Evolutionary conservation across 768 basidiomycete genomes (phyloP), one percentile per base, ranked within the genome.

Genomic region (Auricularia sp.): DNA sequence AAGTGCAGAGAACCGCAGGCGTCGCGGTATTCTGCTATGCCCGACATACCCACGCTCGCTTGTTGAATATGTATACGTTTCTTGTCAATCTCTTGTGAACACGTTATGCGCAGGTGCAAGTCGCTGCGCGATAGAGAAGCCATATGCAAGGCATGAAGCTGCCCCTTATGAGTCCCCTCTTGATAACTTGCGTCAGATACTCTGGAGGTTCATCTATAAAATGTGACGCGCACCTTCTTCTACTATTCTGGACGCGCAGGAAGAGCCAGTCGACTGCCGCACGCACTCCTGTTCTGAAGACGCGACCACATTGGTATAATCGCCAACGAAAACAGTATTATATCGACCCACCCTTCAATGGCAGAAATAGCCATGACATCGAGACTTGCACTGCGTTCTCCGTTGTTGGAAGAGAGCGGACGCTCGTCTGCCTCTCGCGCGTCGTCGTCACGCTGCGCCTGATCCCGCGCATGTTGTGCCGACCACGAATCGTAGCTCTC

Each of bases 211-310:
- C 43, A 44, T 11, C 43, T 44, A 44, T 44, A 18, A 44, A 44
- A 44, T 11, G 18, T 44, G 18, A 44, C 43, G 7, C 69, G 7
- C 34, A 71, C 88, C 85, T 83, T 67, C 76, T 74, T 59, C 89
- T 78, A 67, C 91, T 92, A 68, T 93, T 94, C 75, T 96, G 93
- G 3, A 97, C 94, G 0, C 94, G 83, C 63, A 95, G 85, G 72
- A 96, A 96, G 34, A 98, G 72, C 95, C 95, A 98, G 71, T 97
- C 90, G 2, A 97, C 90, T 0, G 91, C 93, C 61, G 90, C 89
- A 64, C 88, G 83, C 16, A 96, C 87, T 1, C 95, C 94, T 36
- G 91, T 91, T 53, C 94, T 97, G 12, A 53, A 36, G 65, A 33
- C 42, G 39, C 61, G 36, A 42, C 6, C 3, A 62, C 3, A 54